Percentiles rank a stretch among this genome's conserved stretches.
Evolutionary conservation across 139 green algal species (phyloP).

Genomic region (Auxenochlorella protothecoides): DNA sequence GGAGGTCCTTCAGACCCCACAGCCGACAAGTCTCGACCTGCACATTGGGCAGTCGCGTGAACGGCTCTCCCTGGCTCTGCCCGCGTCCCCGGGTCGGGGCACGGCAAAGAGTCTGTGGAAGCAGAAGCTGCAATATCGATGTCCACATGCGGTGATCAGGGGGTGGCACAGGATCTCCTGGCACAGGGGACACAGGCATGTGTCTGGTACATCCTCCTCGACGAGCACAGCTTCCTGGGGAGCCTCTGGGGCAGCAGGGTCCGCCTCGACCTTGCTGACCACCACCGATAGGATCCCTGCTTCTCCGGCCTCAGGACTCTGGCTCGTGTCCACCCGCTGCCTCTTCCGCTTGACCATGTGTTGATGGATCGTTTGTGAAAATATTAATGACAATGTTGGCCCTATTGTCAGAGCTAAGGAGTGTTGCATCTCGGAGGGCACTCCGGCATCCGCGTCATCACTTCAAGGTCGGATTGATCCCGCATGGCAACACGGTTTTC

Average conservation of each 20-base stretch:
- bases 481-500: too few species aligned
- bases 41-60: constrained; percentile 3
- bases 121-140: constrained; percentile 3
- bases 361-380: too few species aligned
- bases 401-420: too few species aligned
- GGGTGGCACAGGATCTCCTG: not conserved
- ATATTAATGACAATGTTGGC: too few species aligned
- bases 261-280: too few species aligned
- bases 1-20: not conserved
- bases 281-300: too few species aligned
- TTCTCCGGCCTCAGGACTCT: not conserved
- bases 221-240: not conserved
- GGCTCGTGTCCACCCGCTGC: not conserved
- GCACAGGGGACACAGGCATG: too few species aligned
- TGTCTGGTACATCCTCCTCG: too few species aligned
- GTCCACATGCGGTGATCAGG: not conserved
- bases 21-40: not conserved
- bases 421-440: too few species aligned
- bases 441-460: too few species aligned
- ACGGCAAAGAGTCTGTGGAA: not conserved
- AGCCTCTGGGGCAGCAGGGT: not conserved
- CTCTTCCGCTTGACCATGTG: not conserved
- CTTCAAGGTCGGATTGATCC: too few species aligned
- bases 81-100: not conserved
- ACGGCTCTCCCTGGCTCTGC: not conserved